phyloP scores from a whole-genome alignment of 345 rosid species.

The Populus nigra region DNA sequence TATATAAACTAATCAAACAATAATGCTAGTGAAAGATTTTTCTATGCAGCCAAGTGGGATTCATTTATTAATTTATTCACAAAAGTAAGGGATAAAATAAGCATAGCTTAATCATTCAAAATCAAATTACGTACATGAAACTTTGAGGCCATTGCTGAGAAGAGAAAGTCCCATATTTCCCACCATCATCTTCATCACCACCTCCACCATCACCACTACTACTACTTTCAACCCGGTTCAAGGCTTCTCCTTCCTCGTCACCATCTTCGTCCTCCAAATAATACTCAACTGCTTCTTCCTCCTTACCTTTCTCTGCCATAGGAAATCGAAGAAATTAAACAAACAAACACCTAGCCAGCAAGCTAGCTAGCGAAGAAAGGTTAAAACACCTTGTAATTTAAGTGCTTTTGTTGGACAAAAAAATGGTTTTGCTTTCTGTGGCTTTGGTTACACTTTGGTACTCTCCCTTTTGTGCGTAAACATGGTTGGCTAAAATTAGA shows the following conservation, averaged over 20 bases:
- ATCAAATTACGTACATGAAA: conserved; percentile 41
- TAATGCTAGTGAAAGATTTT: too few species aligned
- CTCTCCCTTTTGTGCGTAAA: too few species aligned
- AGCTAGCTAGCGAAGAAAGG: too few species aligned
- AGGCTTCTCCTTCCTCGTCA: conserved; percentile 33
- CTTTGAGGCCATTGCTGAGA: conserved; percentile 83
- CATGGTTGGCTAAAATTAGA: too few species aligned
- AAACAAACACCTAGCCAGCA: too few species aligned
- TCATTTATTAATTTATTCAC: too few species aligned
- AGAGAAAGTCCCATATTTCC: conserved; percentile 25
- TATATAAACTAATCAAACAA: too few species aligned
- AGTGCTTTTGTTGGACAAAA: too few species aligned
- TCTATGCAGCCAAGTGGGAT: too few species aligned
- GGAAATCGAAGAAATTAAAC: neutral
- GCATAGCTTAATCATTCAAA: neutral
- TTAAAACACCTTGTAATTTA: too few species aligned
- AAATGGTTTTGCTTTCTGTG: too few species aligned
- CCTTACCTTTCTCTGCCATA: conserved; percentile 29
- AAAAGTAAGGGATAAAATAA: neutral
- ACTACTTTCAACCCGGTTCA: conserved; percentile 27
- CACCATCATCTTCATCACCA: conserved; percentile 29
- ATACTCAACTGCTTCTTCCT: conserved; percentile 23
- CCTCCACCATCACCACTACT: conserved; percentile 23
- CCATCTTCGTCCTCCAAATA: conserved; percentile 42
- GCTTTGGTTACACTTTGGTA: too few species aligned